A percentile compares a stretch with the other conserved stretches of the same genome.
Evolutionary conservation across 169 alveolate species (phyloP).

Genomic region (Eimeria maxima): DNA sequence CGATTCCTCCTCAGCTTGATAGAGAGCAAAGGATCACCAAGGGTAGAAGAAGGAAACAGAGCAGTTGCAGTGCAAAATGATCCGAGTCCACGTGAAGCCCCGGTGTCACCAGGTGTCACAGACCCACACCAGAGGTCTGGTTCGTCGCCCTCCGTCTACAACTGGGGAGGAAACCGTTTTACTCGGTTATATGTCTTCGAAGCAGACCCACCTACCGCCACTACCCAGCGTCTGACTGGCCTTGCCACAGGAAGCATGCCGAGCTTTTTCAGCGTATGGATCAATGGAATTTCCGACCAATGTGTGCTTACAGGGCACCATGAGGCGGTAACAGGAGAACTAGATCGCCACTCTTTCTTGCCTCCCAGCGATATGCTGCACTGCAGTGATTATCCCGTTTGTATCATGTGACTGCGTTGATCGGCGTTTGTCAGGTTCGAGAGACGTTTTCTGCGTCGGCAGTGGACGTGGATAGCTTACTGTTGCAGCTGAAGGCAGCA

Average conservation of each 20-base stretch:
- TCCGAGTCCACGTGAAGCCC: background rate
- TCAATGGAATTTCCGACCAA: background rate
- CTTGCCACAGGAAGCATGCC: slow-evolving; percentile 89
- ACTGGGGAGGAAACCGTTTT: slow-evolving; percentile 72
- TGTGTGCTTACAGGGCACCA: background rate
- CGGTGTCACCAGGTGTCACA: background rate
- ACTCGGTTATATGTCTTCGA: slow-evolving; percentile 81
- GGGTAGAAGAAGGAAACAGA: background rate
- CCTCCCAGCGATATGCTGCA: background rate
- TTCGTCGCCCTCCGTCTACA: background rate
- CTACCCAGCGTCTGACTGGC: slow-evolving; percentile 89
- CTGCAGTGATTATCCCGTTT: background rate
- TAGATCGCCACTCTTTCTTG: too few relatives aligned
- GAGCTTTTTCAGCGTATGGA: slow-evolving; percentile 80
- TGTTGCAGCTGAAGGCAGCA: slow-evolving; percentile 81
- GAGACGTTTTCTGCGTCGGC: slow-evolving; percentile 86
- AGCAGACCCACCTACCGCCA: slow-evolving; percentile 91
- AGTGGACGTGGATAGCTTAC: slow-evolving; percentile 88
- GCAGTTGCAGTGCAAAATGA: background rate
- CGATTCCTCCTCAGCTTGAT: slow-evolving; percentile 19
- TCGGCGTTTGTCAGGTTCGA: slow-evolving; percentile 73
- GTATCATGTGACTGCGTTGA: background rate
- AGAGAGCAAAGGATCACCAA: background rate
- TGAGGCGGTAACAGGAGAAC: background rate
- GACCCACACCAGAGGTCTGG: background rate